Evolutionary conservation across 345 rosid genomes (phyloP), one percentile per base, ranked within the genome.

Genomic region (Eucalyptus sp.): DNA sequence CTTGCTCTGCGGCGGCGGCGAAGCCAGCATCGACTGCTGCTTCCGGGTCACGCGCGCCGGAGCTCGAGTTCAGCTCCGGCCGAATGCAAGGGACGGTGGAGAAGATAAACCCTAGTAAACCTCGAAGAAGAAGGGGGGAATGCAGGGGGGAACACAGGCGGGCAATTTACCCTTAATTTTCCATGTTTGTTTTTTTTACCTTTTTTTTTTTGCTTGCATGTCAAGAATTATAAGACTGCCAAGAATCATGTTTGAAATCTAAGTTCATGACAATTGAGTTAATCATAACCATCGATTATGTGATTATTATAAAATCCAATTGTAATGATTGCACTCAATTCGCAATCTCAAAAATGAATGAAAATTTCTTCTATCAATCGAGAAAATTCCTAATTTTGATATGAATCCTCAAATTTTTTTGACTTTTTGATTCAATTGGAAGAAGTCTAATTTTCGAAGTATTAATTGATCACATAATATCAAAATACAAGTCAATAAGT

Each of bases 271-370:
- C 31, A 31, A 31, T 31, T 1, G 43, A 17, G 4, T 68, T 3
- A 68, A 68, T 68, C 13, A 68, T 68, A 4, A 9, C 3, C 1
- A 0, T 68, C 8, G 1, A 68, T 31, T 31, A 7, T 14, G 6
- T n/a, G 17, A 14, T 64, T 64, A 7, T 14, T 31, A 64, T n/a
- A 64, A n/a, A n/a, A 68, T 0, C 1, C 0, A 4, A 1, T 33
- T 16, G 3, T 16, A 16, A 31, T 1, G 4, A 68, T 17, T 5
- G 4, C 13, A 16, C 24, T 41, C 3, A 3, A 16, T 9, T 68
- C 1, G 0, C 2, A 0, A 16, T 16, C 24, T 31, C 0, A 4
- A 5, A 15, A 16, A 31, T 1, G 8, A 2, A 68, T 20, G 6
- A 33, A 13, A 31, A 68, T 68, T 4, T 3, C 20, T 66, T 68